phyloP scores from a whole-genome alignment of 768 basidiomycete species.

The Mycena olivaceomarginata region DNA sequence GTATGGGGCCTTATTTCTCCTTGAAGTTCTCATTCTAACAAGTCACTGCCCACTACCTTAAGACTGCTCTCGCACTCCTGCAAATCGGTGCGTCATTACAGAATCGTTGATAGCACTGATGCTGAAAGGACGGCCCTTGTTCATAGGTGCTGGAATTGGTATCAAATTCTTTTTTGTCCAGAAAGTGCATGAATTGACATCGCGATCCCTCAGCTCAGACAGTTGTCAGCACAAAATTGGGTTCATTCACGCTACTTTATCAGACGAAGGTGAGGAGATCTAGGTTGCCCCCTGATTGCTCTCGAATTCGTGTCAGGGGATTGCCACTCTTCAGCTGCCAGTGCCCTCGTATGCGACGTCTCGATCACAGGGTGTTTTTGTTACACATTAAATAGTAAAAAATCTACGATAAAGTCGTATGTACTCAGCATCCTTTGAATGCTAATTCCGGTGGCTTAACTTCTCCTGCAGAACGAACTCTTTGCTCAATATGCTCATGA shows the following conservation, averaged over 20 bases:
- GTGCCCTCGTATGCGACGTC: slow-evolving; percentile 43
- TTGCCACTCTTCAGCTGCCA: slow-evolving; percentile 41
- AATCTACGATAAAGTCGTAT: slow-evolving; percentile 25
- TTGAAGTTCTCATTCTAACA: neutral
- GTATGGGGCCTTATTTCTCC: slow-evolving; percentile 27
- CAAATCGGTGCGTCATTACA: slow-evolving; percentile 24
- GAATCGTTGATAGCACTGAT: slow-evolving; percentile 3
- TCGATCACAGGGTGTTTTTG: slow-evolving; percentile 42
- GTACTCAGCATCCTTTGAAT: slow-evolving; percentile 15
- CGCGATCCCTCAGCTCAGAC: slow-evolving; percentile 9
- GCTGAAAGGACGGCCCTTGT: neutral
- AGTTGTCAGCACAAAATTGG: neutral
- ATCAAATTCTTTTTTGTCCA: neutral
- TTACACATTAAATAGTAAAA: slow-evolving; percentile 35
- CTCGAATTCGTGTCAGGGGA: slow-evolving; percentile 19
- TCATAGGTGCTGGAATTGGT: slow-evolving; percentile 11
- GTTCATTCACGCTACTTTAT: neutral
- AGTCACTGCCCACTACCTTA: neutral
- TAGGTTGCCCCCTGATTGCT: neutral
- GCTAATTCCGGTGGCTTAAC: slow-evolving; percentile 11
- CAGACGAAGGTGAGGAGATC: neutral
- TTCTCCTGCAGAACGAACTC: slow-evolving; percentile 42
- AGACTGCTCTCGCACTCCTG: slow-evolving; percentile 5
- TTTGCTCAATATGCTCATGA: slow-evolving; percentile 45
- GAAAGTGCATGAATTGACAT: neutral